These are phyloP conservation scores for Ceratorhiza oryzae-sativae DNA, from an alignment of 1,284 basidiomycete species.

Conservation along the genomic window DNA sequence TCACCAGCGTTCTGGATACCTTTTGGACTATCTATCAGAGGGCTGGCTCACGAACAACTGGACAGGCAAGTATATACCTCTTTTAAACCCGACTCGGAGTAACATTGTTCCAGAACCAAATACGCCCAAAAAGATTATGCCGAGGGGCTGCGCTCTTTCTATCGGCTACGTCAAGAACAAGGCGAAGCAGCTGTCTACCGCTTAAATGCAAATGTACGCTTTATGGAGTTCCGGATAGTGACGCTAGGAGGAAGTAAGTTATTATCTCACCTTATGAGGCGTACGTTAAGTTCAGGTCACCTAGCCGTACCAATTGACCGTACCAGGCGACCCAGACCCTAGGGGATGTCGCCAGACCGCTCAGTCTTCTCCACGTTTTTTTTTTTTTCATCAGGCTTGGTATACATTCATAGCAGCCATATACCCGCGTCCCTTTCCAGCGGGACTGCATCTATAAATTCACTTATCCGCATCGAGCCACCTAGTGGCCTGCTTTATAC, in stretches of 20 bases:
- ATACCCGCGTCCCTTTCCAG: background rate
- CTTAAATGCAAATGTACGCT: constrained; percentile 9
- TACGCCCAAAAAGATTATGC: constrained; percentile 14
- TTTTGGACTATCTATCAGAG: constrained; percentile 8
- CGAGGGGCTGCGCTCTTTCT: constrained; percentile 4
- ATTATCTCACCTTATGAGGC: background rate
- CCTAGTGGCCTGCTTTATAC: too few relatives aligned
- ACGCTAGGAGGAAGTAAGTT: constrained; percentile 5
- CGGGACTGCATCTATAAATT: background rate
- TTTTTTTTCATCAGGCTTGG: too few relatives aligned
- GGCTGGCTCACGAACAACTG: constrained; percentile 12
- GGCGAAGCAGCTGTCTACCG: constrained; percentile 6
- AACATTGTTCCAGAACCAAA: background rate
- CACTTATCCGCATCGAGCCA: background rate
- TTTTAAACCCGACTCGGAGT: background rate
- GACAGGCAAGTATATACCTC: background rate
- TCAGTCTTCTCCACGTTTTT: background rate
- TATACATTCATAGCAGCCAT: too few relatives aligned
- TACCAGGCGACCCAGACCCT: background rate
- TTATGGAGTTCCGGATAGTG: constrained; percentile 14
- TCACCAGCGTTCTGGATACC: constrained; percentile 18
- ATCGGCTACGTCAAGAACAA: background rate
- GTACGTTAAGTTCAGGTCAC: background rate
- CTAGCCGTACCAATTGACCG: constrained; percentile 4
- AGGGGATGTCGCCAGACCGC: background rate